Evolutionary conservation across 2,329 filamentous ascomycete species (phyloP), one percentile per base, ranked within the genome.

Genomic region (Sporothrix pallida): DNA sequence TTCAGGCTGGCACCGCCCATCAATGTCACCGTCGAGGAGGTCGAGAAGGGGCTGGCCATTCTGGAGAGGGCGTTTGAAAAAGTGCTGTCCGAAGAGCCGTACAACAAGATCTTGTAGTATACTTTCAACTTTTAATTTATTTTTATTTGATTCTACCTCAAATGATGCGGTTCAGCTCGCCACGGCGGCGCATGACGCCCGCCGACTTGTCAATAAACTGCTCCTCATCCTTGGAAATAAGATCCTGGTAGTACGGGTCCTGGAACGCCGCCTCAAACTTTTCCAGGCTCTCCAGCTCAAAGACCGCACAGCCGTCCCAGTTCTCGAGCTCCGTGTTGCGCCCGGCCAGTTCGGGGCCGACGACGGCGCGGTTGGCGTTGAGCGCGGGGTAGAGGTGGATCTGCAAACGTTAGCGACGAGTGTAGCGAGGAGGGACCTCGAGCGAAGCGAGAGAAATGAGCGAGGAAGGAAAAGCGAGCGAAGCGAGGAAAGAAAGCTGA

Each of bases 1-100:
- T 89, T 91, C 74, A 81, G 89, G 12, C 86, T 91, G 70, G 88
- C 88, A 5, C 89, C 58, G 31, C 58, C 58, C 31, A 62, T 62
- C 31, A 62, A 42, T 15, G 17, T 62, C 7, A 62, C 26, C 26
- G 31, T 62, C 13, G 17, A 17, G 17, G 37, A 46, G 9, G 37
- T 37, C 15, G 58, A 63, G n/a, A 17, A 63, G 37, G 60, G 31
- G 3, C 37, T 63, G 60, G 26, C 15, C 5, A 60, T 60, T 37
- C 13, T 60, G 26, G 56, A 60, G 12, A 13, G 5, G 15, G 26
- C 56, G 8, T 60, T 60, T 58, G 56, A 23, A 12, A 31, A 62
- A 62, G 58, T 62, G 31, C 20, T 62, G 9, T 62, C 58, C 4
- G 26, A 62, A 13, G 60, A 7, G 60, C 60, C 60, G 7, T 63